These are phyloP conservation scores for Firmiana major DNA, from an alignment of 345 rosid species.

Conservation along the genomic window DNA sequence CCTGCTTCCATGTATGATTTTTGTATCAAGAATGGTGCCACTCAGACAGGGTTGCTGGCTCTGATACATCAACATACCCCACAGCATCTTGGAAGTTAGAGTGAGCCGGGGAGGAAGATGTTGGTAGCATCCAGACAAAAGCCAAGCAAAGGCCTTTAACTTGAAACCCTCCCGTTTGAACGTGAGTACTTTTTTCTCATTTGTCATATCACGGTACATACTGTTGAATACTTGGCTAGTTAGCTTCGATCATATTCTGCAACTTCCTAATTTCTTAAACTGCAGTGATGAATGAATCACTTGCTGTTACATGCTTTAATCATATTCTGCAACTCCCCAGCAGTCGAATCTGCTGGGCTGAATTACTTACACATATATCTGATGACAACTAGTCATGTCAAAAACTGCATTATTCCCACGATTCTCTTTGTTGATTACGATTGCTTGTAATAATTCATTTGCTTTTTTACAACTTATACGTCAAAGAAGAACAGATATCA, in stretches of 20 bases:
- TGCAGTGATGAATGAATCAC: background rate
- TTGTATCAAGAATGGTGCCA: slow-evolving; percentile 13
- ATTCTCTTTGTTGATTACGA: background rate
- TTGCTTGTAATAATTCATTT: slow-evolving; percentile 2
- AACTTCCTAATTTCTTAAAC: background rate
- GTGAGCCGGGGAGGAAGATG: slow-evolving; percentile 23
- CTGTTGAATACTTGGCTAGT: background rate
- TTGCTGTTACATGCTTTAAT: background rate
- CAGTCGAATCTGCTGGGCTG: background rate
- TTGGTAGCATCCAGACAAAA: slow-evolving; percentile 28
- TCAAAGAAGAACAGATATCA: background rate
- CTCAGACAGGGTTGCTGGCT: slow-evolving; percentile 15
- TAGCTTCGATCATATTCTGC: background rate
- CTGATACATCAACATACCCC: slow-evolving; percentile 14
- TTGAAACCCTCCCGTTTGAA: background rate
- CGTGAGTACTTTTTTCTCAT: background rate
- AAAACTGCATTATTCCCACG: slow-evolving; percentile 1
- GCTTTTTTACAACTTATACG: background rate
- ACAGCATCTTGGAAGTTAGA: slow-evolving; percentile 16
- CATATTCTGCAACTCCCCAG: background rate
- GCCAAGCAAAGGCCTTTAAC: slow-evolving; percentile 4
- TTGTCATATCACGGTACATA: background rate
- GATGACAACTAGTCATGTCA: background rate
- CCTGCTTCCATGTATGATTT: background rate
- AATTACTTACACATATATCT: background rate